phyloP scores from a whole-genome alignment of 805 yeast genomes.

The Komagataella phaffii region DNA sequence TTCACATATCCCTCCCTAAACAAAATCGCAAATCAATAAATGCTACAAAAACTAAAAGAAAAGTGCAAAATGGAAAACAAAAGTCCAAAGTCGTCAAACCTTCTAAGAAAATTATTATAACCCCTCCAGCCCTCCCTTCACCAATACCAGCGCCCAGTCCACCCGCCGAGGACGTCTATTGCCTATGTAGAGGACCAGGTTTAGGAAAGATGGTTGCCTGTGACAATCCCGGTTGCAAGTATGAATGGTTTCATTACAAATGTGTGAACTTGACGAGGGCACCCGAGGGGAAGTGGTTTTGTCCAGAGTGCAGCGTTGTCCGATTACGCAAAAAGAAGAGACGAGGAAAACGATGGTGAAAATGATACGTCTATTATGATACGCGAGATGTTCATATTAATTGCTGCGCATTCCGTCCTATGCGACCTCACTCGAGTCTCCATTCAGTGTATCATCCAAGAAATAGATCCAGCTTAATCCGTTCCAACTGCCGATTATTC shows the following conservation, averaged over 20 bases:
- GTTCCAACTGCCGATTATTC: conserved; percentile 77
- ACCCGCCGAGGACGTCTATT: conserved; percentile 17
- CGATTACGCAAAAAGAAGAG: conserved; percentile 6
- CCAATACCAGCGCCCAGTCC: conserved; percentile 3
- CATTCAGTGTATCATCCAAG: conserved; percentile 41
- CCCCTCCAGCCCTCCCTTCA: conserved; percentile 2
- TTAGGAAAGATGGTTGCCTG: conserved; percentile 94
- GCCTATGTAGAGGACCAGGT: conserved; percentile 39
- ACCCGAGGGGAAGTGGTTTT: conserved; percentile 88
- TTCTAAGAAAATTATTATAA: background rate
- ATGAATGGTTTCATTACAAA: conserved; percentile 93
- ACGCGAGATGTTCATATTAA: background rate
- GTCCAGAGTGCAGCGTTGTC: conserved; percentile 56
- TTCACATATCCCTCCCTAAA: background rate
- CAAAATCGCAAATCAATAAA: background rate
- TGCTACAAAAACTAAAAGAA: background rate
- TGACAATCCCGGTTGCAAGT: conserved; percentile 78
- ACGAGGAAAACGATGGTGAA: conserved; percentile 4
- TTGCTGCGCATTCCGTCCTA: background rate
- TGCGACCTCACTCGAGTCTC: background rate
- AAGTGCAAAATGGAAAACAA: background rate
- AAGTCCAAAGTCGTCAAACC: background rate
- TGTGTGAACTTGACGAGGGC: conserved; percentile 86
- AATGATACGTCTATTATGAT: background rate
- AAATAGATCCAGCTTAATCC: conserved; percentile 84